Evolutionary conservation across 2,329 filamentous ascomycete genomes (phyloP).

Genomic region (Cercospora sp.): DNA sequence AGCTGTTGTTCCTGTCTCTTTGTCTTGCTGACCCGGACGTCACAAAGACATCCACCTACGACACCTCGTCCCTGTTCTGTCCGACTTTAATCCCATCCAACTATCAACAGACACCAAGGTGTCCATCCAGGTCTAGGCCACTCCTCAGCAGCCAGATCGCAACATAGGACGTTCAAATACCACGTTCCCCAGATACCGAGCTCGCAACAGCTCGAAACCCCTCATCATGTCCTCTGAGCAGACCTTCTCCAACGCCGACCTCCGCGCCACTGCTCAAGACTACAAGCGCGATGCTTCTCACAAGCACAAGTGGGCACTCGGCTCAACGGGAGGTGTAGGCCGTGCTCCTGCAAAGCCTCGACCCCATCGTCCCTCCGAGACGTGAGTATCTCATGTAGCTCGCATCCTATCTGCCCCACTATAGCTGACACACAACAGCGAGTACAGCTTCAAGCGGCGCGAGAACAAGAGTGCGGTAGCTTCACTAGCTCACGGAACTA

Average conservation of each 20-base stretch:
- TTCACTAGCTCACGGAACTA: slow-evolving; percentile 31
- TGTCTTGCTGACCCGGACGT: slow-evolving; percentile 2
- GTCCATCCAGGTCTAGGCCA: slow-evolving; percentile 21
- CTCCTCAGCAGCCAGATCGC: slow-evolving; percentile 6
- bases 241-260: slow-evolving; percentile 52
- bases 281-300: slow-evolving; percentile 53
- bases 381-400: slow-evolving; percentile 28
- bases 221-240: slow-evolving; percentile 49
- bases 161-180: slow-evolving; percentile 15
- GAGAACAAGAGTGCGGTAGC: slow-evolving; percentile 34
- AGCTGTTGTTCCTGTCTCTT: slow-evolving; percentile 5
- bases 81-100: slow-evolving; percentile 6
- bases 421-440: slow-evolving; percentile 25
- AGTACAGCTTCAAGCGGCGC: slow-evolving; percentile 34
- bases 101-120: slow-evolving; percentile 27
- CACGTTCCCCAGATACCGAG: slow-evolving; percentile 9
- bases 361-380: slow-evolving; percentile 38
- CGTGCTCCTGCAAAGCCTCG: slow-evolving; percentile 36
- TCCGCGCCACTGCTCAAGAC: slow-evolving; percentile 56
- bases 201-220: neutral
- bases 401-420: neutral
- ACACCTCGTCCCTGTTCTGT: neutral
- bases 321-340: slow-evolving; percentile 37
- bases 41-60: slow-evolving; percentile 17
- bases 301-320: slow-evolving; percentile 54